These are phyloP conservation scores for Paecilomyces dactylethromorphus DNA, from an alignment of 2,329 filamentous ascomycete species.

Conservation along the genomic window DNA sequence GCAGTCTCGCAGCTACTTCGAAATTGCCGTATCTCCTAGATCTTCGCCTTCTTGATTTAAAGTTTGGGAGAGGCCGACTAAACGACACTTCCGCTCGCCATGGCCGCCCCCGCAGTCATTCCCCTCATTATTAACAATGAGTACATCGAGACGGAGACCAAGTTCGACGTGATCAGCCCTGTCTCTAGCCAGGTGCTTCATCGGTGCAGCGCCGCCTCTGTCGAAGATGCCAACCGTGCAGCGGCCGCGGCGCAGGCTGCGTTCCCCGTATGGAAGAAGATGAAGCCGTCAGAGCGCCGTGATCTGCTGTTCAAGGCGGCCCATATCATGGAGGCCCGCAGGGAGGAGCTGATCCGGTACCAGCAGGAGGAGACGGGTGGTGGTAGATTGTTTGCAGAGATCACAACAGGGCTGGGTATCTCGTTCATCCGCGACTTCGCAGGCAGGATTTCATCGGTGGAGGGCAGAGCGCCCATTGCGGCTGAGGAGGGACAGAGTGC, in stretches of 20 bases:
- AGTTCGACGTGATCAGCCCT: constrained; percentile 51
- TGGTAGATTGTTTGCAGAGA: constrained; percentile 26
- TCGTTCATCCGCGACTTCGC: constrained; percentile 45
- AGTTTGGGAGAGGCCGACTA: neutral
- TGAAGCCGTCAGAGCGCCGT: constrained; percentile 55
- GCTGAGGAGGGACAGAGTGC: constrained; percentile 49
- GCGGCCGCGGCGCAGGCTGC: constrained; percentile 58
- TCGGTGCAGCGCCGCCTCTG: constrained; percentile 51
- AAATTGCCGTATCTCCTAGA: neutral
- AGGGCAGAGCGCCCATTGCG: constrained; percentile 44
- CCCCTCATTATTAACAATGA: constrained; percentile 41
- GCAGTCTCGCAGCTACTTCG: neutral
- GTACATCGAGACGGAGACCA: constrained; percentile 30
- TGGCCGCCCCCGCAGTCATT: constrained; percentile 12
- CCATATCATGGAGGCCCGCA: constrained; percentile 45
- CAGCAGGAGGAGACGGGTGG: constrained; percentile 56
- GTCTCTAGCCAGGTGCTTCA: constrained; percentile 47
- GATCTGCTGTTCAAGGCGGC: constrained; percentile 52
- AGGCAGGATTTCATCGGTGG: constrained; percentile 41
- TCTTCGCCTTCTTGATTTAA: constrained; percentile 4
- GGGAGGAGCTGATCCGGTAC: constrained; percentile 55
- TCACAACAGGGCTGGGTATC: constrained; percentile 27
- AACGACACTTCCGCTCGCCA: neutral
- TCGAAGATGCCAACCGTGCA: constrained; percentile 50
- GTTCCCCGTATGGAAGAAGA: constrained; percentile 62